These are phyloP conservation scores for Phytophthora foliorum DNA, from an alignment of 352 stramenopile species.

Conservation along the genomic window DNA sequence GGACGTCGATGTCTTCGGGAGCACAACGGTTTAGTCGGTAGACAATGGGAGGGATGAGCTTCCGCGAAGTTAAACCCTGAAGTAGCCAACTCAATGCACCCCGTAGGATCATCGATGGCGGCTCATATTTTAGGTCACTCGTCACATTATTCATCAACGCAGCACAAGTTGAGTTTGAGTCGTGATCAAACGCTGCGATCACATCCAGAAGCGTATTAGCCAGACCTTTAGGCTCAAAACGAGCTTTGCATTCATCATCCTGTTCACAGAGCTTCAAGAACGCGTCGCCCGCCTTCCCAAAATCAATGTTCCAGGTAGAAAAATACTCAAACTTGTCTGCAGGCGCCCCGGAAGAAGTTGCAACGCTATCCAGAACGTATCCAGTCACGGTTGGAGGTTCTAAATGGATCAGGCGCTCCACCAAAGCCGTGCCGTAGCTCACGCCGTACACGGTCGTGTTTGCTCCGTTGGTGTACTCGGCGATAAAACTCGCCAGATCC, in stretches of 20 bases:
- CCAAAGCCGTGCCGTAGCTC: constrained; percentile 60
- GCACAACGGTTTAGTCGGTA: constrained; percentile 50
- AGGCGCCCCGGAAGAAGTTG: constrained; percentile 37
- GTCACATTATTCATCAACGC: constrained; percentile 14
- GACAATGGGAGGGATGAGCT: constrained; percentile 42
- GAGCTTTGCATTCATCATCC: constrained; percentile 26
- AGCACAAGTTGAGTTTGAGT: constrained; percentile 35
- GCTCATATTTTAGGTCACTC: constrained; percentile 6
- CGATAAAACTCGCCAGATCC: constrained; percentile 40
- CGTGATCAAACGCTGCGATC: constrained; percentile 28
- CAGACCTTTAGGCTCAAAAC: constrained; percentile 27
- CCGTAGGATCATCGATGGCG: constrained; percentile 36
- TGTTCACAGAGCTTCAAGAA: constrained; percentile 38
- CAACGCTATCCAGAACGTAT: constrained; percentile 58
- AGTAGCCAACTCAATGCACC: constrained; percentile 37
- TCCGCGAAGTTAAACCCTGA: constrained; percentile 19
- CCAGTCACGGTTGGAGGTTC: constrained; percentile 43
- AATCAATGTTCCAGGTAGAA: constrained; percentile 53
- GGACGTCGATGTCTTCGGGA: constrained; percentile 26
- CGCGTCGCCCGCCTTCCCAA: constrained; percentile 34
- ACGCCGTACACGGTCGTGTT: constrained; percentile 50
- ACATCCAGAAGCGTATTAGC: constrained; percentile 24
- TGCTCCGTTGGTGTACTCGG: constrained; percentile 23
- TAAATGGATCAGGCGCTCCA: constrained; percentile 60
- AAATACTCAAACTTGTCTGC: constrained; percentile 44